Conservation (phyloP, 345 rosid species). For the Kernera saxatilis region DNA sequence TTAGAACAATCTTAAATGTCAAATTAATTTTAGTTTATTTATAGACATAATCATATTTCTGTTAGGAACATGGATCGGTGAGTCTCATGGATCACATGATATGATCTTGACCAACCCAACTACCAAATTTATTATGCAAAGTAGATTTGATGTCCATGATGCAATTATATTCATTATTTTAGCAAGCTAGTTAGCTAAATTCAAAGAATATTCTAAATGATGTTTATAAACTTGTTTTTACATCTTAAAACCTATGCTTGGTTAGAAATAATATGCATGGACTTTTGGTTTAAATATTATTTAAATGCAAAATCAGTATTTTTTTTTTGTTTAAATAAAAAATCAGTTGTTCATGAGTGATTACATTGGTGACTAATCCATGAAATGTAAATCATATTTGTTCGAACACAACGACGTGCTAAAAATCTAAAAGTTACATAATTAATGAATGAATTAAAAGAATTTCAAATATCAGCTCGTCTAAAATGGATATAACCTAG, state of each 20-base stretch:
- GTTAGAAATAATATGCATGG: not conserved
- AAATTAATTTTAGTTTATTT: not conserved
- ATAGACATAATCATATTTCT: not conserved
- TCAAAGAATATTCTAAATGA: not conserved
- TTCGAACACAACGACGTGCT: too few relatives aligned
- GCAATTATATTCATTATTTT: not conserved
- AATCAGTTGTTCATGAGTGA: too few relatives aligned
- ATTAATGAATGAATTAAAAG: too few relatives aligned
- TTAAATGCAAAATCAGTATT: not conserved
- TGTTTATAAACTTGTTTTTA: not conserved
- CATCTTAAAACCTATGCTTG: not conserved
- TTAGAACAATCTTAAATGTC: not conserved
- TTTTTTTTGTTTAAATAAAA: too few relatives aligned
- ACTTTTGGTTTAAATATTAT: not conserved
- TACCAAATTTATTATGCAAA: not conserved
- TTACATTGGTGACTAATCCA: too few relatives aligned
- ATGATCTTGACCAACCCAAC: conserved; percentile 21
- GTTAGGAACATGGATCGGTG: conserved; percentile 19
- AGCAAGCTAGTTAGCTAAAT: not conserved
- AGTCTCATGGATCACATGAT: not conserved
- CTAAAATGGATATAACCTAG: too few relatives aligned
- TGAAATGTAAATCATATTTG: too few relatives aligned
- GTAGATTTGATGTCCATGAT: not conserved
- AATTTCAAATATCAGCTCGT: too few relatives aligned
- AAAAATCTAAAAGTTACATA: too few relatives aligned